Evolutionary conservation across 805 yeast genomes (phyloP), one percentile per base, ranked within the genome.

Genomic region (Ogataea chonburiensis): DNA sequence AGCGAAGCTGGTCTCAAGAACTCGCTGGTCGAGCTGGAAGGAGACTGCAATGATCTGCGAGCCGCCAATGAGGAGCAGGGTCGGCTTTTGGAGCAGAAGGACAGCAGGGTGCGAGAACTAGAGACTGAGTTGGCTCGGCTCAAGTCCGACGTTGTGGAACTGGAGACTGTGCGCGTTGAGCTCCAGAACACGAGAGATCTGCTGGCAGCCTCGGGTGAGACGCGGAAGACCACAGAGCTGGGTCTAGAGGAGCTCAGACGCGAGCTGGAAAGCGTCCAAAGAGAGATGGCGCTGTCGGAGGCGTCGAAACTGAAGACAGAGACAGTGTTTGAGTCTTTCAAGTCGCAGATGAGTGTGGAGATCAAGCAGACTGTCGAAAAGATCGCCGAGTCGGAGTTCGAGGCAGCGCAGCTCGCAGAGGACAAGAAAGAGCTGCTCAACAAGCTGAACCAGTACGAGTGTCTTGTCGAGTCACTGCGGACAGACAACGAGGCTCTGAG

Each of bases 401-500:
- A 21, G 15, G 11, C 24, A 8, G 28, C n/a, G 2, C n/a, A 17
- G 3, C 23, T 20, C 13, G 7, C 18, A 9, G 15, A 31, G 11
- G 40, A 40, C 23, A 31, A 31, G 18, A 17, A n/a, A 12, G 14
- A 16, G 4, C 6, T 28, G 21, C 12, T 11, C n/a, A 14, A 17
- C 11, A 23, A 31, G 20, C 23, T 36, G 3, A 11, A 26, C 7
- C 40, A 40, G n/a, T 28, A 29, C 29, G 37, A 27, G 17, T 24
- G 26, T 15, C 24, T 23, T 13, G 31, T 34, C 17, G 36, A 36
- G 20, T 19, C 36, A 10, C 24, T 39, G 10, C 32, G 31, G 20
- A 12, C 13, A 12, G 41, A 39, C n/a, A 25, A 26, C 8, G 37
- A 35, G 18, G 17, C 14, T 5, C 31, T 21, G 3, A 16, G 18